Evolutionary conservation across 306 rosid genomes (phyloP).

Genomic region (Aeschynomene evenia): DNA sequence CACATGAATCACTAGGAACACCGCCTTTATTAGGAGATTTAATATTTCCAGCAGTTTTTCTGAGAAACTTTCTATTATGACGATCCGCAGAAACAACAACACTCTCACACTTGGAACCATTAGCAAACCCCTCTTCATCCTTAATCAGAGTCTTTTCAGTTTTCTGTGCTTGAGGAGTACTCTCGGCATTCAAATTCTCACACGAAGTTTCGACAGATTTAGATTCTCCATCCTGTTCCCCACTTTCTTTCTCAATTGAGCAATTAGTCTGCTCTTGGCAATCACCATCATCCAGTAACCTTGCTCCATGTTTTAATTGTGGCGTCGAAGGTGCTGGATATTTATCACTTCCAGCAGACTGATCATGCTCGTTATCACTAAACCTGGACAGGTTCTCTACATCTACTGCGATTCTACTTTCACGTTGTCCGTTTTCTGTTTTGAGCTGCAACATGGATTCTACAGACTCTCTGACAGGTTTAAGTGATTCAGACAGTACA

Average conservation of each 20-base stretch:
- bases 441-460: slow-evolving; percentile 55
- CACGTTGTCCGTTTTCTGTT: slow-evolving; percentile 38
- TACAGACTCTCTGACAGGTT: slow-evolving; percentile 67
- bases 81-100: slow-evolving; percentile 29
- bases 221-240: slow-evolving; percentile 69
- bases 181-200: slow-evolving; percentile 46
- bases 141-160: slow-evolving; percentile 40
- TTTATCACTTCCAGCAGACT: slow-evolving; percentile 63
- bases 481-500: slow-evolving; percentile 45
- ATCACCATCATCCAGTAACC: slow-evolving; percentile 79
- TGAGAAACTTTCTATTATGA: slow-evolving; percentile 30
- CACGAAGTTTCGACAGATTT: slow-evolving; percentile 80
- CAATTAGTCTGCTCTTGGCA: slow-evolving; percentile 79
- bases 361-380: slow-evolving; percentile 53
- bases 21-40: slow-evolving; percentile 44
- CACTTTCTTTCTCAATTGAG: slow-evolving; percentile 64
- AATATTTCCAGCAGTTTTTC: slow-evolving; percentile 31
- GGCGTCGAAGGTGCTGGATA: slow-evolving; percentile 99
- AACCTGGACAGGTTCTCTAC: slow-evolving; percentile 35
- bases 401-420: slow-evolving; percentile 38
- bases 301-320: slow-evolving; percentile 73
- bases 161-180: slow-evolving; percentile 37
- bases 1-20: slow-evolving; percentile 34
- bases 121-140: slow-evolving; percentile 55
- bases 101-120: slow-evolving; percentile 45